Evolutionary conservation across 331 rosid genomes (phyloP).

Genomic region (Arachis monticola): DNA sequence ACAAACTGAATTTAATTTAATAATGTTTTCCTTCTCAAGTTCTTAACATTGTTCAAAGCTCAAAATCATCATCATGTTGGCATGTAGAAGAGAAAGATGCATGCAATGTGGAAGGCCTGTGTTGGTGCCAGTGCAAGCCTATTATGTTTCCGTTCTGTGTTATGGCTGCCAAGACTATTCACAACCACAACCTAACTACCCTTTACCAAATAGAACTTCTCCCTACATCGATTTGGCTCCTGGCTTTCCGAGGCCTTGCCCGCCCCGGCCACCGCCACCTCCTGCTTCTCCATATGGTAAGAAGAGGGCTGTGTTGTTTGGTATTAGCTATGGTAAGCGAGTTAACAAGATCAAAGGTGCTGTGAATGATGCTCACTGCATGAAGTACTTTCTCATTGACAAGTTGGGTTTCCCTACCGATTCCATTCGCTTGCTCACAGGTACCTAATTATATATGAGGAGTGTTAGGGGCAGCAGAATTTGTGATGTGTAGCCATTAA

Average conservation of each 20-base stretch:
- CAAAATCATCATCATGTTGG: constrained; percentile 24
- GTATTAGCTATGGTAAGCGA: constrained; percentile 31
- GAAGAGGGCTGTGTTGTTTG: constrained; percentile 48
- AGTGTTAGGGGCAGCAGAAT: too few relatives aligned
- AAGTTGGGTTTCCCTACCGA: constrained; percentile 49
- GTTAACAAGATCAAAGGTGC: constrained; percentile 30
- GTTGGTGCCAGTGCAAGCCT: constrained; percentile 33
- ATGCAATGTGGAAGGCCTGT: constrained; percentile 34
- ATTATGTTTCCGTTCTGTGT: constrained; percentile 23
- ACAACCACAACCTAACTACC: not conserved
- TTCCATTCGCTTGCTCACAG: constrained; percentile 54
- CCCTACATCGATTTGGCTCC: not conserved
- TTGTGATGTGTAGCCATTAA: too few relatives aligned
- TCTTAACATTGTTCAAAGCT: not conserved
- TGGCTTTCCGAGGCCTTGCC: not conserved
- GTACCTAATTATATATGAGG: constrained; percentile 28
- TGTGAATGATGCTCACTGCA: constrained; percentile 35
- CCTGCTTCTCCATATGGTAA: constrained; percentile 41
- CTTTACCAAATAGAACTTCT: constrained; percentile 7
- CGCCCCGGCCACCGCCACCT: not conserved
- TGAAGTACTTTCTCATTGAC: constrained; percentile 47
- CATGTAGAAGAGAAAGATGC: constrained; percentile 45
- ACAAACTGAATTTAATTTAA: not conserved
- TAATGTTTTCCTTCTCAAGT: not conserved
- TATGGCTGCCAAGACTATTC: constrained; percentile 24